A percentile compares a stretch with the other conserved stretches of the same genome.
These are phyloP conservation scores for Cicer chorassanicum DNA, from an alignment of 306 rosid genomes.

Conservation along the genomic window DNA sequence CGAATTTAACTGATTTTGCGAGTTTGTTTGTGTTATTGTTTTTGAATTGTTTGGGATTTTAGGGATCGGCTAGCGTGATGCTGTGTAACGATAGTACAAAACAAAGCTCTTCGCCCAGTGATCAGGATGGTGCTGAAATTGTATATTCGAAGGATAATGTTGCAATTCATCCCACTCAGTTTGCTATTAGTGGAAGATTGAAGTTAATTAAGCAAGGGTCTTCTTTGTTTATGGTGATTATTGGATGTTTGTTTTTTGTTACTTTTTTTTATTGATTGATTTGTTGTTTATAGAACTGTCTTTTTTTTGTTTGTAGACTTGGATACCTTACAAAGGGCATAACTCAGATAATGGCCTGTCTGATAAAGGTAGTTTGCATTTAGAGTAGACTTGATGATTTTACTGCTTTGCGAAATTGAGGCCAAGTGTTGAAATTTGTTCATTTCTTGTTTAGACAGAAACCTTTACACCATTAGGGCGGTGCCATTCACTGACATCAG, in stretches of 20 bases:
- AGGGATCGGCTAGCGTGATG: conserved; percentile 79
- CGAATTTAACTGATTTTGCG: conserved; percentile 26
- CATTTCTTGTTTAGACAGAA: conserved; percentile 67
- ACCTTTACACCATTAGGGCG: conserved; percentile 82
- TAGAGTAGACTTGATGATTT: conserved; percentile 25
- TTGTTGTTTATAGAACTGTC: conserved; percentile 5
- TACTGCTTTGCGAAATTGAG: conserved; percentile 4
- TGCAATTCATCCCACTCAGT: conserved; percentile 93
- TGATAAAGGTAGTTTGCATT: conserved; percentile 71
- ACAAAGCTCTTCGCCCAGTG: conserved; percentile 74
- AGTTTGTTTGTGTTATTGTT: background rate
- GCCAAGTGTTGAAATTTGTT: conserved; percentile 38
- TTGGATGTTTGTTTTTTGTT: background rate
- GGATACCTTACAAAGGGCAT: conserved; percentile 85
- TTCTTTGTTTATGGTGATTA: conserved; percentile 70
- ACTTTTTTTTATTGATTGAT: background rate
- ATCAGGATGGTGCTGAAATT: conserved; percentile 70
- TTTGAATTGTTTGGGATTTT: conserved; percentile 35
- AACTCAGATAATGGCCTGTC: conserved; percentile 70
- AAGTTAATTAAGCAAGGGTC: conserved; percentile 82
- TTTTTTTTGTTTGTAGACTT: conserved; percentile 62
- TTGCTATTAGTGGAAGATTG: conserved; percentile 82
- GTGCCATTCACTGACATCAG: conserved; percentile 83
- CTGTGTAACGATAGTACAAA: conserved; percentile 66
- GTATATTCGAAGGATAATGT: conserved; percentile 85